Base-by-base conservation (phyloP, 176 grass and related monocot genomes). In the Microstegium vimineum region DNA sequence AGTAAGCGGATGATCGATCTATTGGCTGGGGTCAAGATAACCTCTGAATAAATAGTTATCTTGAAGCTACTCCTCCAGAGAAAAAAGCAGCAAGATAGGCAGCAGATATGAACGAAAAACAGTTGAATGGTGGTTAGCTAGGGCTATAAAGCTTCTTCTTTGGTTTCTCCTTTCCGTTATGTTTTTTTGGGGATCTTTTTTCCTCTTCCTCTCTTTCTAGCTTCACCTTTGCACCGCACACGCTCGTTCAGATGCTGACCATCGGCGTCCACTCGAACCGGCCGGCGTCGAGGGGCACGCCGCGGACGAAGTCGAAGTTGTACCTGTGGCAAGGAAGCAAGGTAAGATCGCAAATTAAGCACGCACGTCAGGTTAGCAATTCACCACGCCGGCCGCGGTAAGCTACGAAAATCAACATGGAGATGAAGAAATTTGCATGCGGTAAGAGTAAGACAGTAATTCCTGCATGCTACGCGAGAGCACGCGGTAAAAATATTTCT, bases 281-380 rank as follows among this genome's bases (percentile, higher is more conserved):
- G 43, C 94, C 82, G 89, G 41, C 82, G 73, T 76, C 78, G 13
- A 97, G 79, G 9, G 94, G 91, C 59, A 83, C 82, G 74, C 92
- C 91, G 84, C 56, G 87, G 34, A 82, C 84, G 42, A 97, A 62
- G 84, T 97, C 89, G 36, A 93, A 97, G 85, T 97, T 97, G 86
- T 97, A 97, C 84, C 94, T 97, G 86, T 56, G n/a, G 22, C 36
- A 77, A 26, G n/a, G n/a, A n/a, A n/a, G n/a, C 68, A 64, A 10
- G 17, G 41, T 34, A 81, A n/a, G 59, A 62, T 62, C 11, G 20
- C 12, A 38, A 5, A n/a, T n/a, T n/a, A n/a, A 10, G 35, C 36
- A 73, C 76, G 85, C 5, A 78, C 46, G 62, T 82, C 77, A 68
- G 77, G 49, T 91, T n/a, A 7, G 22, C 54, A 59, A 25, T 59